A percentile compares a stretch with the other conserved stretches of the same genome.
Conservation (phyloP, 352 stramenopile species). For the Pythium brachiatum region DNA sequence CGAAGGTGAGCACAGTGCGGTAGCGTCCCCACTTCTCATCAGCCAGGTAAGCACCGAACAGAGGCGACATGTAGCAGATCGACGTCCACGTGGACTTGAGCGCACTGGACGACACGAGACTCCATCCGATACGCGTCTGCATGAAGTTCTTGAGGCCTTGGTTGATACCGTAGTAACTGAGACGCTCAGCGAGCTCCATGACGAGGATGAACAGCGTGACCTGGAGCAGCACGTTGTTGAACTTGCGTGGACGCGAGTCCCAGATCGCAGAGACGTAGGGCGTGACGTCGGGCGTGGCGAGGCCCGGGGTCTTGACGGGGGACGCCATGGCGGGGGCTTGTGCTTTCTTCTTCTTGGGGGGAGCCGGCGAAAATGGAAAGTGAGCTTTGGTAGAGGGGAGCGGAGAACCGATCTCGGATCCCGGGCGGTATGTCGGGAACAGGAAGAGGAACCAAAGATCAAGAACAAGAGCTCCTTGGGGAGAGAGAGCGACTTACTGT, state of each 20-base stretch:
- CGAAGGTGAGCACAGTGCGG: constrained; percentile 55
- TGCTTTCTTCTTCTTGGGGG: neutral
- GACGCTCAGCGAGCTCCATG: constrained; percentile 57
- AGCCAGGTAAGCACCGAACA: constrained; percentile 55
- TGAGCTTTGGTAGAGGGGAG: too few species aligned
- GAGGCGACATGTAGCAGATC: constrained; percentile 53
- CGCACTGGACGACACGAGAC: constrained; percentile 43
- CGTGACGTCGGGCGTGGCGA: constrained; percentile 12
- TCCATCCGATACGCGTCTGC: constrained; percentile 48
- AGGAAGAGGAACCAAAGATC: neutral
- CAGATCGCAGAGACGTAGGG: constrained; percentile 31
- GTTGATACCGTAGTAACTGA: constrained; percentile 89
- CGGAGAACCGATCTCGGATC: too few species aligned
- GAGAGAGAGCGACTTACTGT: neutral
- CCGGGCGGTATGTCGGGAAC: too few species aligned
- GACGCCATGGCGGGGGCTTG: neutral
- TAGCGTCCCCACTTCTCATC: constrained; percentile 65
- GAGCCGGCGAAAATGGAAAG: neutral
- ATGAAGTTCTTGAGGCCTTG: constrained; percentile 88
- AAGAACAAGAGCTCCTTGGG: neutral
- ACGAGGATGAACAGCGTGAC: constrained; percentile 62
- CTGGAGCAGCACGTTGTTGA: constrained; percentile 54
- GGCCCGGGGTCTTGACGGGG: constrained; percentile 20
- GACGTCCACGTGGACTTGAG: constrained; percentile 72
- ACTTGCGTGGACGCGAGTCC: constrained; percentile 48